phyloP scores from a whole-genome alignment of 192 early-diverging fungal genomes.

The Spizellomyces sp. region DNA sequence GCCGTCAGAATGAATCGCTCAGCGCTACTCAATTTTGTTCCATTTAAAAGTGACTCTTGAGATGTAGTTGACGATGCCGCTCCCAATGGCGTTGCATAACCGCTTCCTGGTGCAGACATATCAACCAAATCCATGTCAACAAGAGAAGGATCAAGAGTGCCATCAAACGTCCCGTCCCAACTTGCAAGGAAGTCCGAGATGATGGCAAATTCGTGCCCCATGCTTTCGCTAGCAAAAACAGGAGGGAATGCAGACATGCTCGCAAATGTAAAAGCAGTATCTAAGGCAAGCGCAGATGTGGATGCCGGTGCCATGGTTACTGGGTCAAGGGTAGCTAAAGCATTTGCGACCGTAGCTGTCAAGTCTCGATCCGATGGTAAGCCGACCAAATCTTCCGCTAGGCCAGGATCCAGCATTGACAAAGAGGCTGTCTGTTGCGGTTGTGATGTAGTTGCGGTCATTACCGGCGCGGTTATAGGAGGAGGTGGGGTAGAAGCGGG shows the following conservation, averaged over 20 bases:
- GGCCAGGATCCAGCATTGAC: neutral
- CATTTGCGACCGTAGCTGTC: neutral
- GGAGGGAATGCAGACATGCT: conserved; percentile 53
- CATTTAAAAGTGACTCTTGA: conserved; percentile 14
- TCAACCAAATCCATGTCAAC: conserved; percentile 2
- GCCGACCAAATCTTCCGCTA: neutral
- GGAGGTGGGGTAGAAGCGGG: neutral
- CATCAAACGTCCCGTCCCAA: conserved; percentile 22
- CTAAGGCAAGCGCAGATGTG: neutral
- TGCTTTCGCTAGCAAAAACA: conserved; percentile 76
- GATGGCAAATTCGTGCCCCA: conserved; percentile 81
- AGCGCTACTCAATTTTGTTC: conserved; percentile 53
- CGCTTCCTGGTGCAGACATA: neutral
- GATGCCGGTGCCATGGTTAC: neutral
- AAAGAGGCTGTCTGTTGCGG: neutral
- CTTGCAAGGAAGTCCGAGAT: conserved; percentile 58
- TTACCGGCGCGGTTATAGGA: neutral
- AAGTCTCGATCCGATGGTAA: neutral
- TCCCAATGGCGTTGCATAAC: conserved; percentile 8
- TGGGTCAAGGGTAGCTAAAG: neutral
- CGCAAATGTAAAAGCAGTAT: conserved; percentile 19
- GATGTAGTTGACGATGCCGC: conserved; percentile 14
- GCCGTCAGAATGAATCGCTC: conserved; percentile 91
- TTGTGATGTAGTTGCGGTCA: neutral
- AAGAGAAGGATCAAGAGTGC: conserved; percentile 5